Evolutionary conservation across 305 asterid species (phyloP).

Genomic region (Fraxinus nigra): DNA sequence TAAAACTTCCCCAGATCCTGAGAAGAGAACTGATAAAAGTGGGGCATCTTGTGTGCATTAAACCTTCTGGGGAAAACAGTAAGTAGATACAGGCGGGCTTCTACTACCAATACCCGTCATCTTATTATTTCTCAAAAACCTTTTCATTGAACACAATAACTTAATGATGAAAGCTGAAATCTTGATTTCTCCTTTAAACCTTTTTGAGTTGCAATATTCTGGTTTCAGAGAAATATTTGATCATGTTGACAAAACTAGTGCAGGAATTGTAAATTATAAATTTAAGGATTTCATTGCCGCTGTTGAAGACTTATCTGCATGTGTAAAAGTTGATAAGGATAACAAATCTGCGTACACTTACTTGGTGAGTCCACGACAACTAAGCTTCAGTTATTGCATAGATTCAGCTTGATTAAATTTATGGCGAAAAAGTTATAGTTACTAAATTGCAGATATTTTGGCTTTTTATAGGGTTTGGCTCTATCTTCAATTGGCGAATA

Average conservation of each 20-base stretch:
- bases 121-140: not conserved
- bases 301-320: constrained; percentile 78
- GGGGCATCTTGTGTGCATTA: constrained; percentile 5
- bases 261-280: constrained; percentile 96
- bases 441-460: constrained; percentile 25
- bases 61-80: not conserved
- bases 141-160: not conserved
- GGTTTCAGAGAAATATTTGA: constrained; percentile 18
- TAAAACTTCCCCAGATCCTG: not conserved
- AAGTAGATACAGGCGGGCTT: constrained; percentile 1
- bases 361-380: constrained; percentile 60
- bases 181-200: constrained; percentile 7
- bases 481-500: constrained; percentile 83
- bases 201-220: constrained; percentile 14
- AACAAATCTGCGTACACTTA: constrained; percentile 95
- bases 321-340: constrained; percentile 72
- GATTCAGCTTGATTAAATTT: constrained; percentile 23
- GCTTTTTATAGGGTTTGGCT: constrained; percentile 77
- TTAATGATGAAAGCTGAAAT: constrained; percentile 21
- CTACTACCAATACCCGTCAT: constrained; percentile 4
- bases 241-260: constrained; percentile 32
- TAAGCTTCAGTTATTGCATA: constrained; percentile 1
- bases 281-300: constrained; percentile 92
- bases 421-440: constrained; percentile 15
- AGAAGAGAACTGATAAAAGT: constrained; percentile 10